Conservation (phyloP, 345 rosid species). For the Populus alba region DNA sequence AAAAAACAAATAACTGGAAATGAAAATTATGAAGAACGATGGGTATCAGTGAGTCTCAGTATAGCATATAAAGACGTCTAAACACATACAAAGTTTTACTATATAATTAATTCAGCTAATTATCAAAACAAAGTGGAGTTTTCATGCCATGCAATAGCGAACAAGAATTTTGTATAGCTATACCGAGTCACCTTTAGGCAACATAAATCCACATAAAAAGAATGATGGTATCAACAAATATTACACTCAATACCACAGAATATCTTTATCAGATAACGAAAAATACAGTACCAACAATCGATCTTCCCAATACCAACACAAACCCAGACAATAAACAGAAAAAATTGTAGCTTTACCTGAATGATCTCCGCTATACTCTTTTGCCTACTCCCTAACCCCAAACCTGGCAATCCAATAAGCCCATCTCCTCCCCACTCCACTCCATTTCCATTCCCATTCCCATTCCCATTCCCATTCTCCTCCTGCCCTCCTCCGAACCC, state of each 20-base stretch:
- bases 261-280: not conserved
- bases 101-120: not conserved
- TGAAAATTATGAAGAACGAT: not conserved
- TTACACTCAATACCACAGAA: not conserved
- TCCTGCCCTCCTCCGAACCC: conserved; percentile 56
- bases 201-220: not conserved
- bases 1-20: not conserved
- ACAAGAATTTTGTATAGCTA: not conserved
- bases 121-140: not conserved
- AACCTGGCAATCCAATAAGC: conserved; percentile 67
- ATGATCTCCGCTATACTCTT: conserved; percentile 80
- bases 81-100: not conserved
- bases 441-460: conserved; percentile 32
- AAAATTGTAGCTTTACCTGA: conserved; percentile 54
- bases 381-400: conserved; percentile 66
- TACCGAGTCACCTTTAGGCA: not conserved
- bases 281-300: not conserved
- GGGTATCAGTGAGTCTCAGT: not conserved
- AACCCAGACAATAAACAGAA: not conserved
- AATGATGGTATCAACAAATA: not conserved
- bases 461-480: conserved; percentile 32
- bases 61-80: not conserved
- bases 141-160: not conserved
- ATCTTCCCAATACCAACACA: not conserved
- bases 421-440: conserved; percentile 91